These are phyloP conservation scores for Drechslera avenae DNA, from an alignment of 2,329 filamentous ascomycete genomes.

Conservation along the genomic window DNA sequence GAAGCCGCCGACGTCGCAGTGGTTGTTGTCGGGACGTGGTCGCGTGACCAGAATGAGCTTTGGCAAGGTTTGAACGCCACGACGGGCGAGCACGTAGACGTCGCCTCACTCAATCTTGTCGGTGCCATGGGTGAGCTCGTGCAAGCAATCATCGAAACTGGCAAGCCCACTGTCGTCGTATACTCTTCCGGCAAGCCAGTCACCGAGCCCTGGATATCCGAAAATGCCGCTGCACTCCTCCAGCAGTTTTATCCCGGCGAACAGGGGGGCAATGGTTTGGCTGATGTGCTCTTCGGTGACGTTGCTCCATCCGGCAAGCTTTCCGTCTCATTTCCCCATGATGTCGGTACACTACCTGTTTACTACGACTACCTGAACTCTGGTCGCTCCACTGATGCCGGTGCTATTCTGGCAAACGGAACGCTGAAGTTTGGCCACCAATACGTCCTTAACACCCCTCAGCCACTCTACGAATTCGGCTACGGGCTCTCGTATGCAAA, in stretches of 20 bases:
- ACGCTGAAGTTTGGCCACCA: slow-evolving; percentile 67
- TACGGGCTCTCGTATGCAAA: slow-evolving; percentile 69
- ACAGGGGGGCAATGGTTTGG: slow-evolving; percentile 69
- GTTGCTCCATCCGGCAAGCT: slow-evolving; percentile 70
- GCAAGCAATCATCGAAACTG: slow-evolving; percentile 69
- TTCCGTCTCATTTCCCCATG: slow-evolving; percentile 69
- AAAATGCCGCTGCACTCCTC: slow-evolving; percentile 66
- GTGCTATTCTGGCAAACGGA: slow-evolving; percentile 61
- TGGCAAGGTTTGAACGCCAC: slow-evolving; percentile 75
- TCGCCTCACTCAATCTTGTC: slow-evolving; percentile 67
- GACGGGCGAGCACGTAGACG: slow-evolving; percentile 75
- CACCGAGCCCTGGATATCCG: slow-evolving; percentile 73
- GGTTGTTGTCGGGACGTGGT: slow-evolving; percentile 77
- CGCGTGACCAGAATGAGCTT: slow-evolving; percentile 72
- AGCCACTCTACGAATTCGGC: slow-evolving; percentile 69
- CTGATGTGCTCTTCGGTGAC: slow-evolving; percentile 65
- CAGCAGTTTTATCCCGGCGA: slow-evolving; percentile 79
- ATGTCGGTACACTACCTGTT: slow-evolving; percentile 69
- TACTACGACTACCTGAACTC: slow-evolving; percentile 77
- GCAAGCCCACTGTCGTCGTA: slow-evolving; percentile 70
- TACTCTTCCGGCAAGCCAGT: slow-evolving; percentile 73
- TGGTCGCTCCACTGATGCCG: slow-evolving; percentile 60
- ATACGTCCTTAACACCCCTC: slow-evolving; percentile 66
- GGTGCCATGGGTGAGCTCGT: slow-evolving; percentile 72
- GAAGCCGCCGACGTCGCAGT: slow-evolving; percentile 72